Conservation (phyloP, 352 stramenopile species). For the Phytophthora melonis region DNA sequence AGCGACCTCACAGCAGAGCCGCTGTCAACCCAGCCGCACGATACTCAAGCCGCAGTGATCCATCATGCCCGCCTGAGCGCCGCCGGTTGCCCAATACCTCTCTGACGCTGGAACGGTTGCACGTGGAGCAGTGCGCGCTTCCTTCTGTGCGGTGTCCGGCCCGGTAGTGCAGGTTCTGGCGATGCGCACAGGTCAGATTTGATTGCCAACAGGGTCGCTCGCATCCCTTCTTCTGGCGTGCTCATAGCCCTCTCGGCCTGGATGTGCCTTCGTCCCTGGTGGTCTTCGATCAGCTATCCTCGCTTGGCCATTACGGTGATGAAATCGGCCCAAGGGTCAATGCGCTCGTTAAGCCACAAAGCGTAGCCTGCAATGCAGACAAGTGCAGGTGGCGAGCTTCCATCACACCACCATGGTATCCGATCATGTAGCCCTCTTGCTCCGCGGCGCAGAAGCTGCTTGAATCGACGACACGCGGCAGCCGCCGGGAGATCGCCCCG, state of each 20-base stretch:
- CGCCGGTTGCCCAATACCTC: too few relatives aligned
- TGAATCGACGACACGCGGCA: background rate
- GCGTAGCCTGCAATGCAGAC: too few relatives aligned
- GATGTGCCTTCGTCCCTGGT: constrained; percentile 1
- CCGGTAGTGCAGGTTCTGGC: background rate
- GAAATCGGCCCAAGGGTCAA: background rate
- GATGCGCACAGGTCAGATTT: background rate
- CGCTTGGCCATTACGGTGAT: background rate
- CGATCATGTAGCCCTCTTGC: background rate
- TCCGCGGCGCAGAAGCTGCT: too few relatives aligned
- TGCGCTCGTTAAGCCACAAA: background rate
- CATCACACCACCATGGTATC: background rate
- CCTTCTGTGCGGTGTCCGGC: too few relatives aligned
- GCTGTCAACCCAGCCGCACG: too few relatives aligned
- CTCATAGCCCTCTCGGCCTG: background rate
- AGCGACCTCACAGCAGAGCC: too few relatives aligned
- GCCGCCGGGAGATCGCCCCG: background rate
- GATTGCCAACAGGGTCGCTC: background rate
- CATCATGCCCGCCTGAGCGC: too few relatives aligned
- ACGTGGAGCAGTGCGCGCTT: too few relatives aligned
- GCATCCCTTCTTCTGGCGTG: background rate
- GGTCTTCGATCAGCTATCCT: background rate
- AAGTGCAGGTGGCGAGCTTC: too few relatives aligned
- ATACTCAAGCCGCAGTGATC: too few relatives aligned
- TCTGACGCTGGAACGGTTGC: too few relatives aligned